Evolutionary conservation across 352 stramenopile species (phyloP).

Genomic region (Phytophthora hybrid): DNA sequence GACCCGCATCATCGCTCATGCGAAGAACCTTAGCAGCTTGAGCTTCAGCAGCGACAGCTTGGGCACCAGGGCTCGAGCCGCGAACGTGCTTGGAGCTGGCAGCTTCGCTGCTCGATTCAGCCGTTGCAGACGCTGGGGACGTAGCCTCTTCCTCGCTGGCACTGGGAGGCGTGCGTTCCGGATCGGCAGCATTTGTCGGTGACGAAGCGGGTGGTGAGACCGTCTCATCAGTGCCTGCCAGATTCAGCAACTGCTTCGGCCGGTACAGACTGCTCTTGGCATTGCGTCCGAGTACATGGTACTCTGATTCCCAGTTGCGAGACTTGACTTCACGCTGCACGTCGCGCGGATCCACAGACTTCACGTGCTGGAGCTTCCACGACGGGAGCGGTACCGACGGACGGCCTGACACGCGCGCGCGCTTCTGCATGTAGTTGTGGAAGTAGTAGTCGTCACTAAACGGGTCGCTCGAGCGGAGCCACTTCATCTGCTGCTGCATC

Average conservation of each 20-base stretch:
- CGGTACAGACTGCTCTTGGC: conserved; percentile 83
- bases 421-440: conserved; percentile 87
- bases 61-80: conserved; percentile 37
- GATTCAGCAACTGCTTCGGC: conserved; percentile 72
- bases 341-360: conserved; percentile 71
- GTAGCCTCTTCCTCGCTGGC: conserved; percentile 13
- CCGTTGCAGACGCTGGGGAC: conserved; percentile 19
- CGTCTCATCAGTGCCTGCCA: conserved; percentile 33
- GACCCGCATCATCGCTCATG: conserved; percentile 53
- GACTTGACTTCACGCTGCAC: conserved; percentile 72
- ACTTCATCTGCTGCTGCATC: conserved; percentile 88
- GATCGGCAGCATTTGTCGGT: conserved; percentile 23
- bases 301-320: conserved; percentile 77
- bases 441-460: conserved; percentile 93
- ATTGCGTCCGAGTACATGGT: conserved; percentile 81
- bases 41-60: conserved; percentile 36
- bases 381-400: conserved; percentile 69
- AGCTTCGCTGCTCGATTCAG: conserved; percentile 43
- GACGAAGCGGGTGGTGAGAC: conserved; percentile 20
- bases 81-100: conserved; percentile 25
- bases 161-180: conserved; percentile 32
- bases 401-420: conserved; percentile 49
- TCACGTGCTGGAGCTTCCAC: conserved; percentile 88
- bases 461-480: conserved; percentile 84
- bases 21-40: conserved; percentile 59